Conservation (phyloP, 768 basidiomycete species). For the Ramaria sp. region DNA sequence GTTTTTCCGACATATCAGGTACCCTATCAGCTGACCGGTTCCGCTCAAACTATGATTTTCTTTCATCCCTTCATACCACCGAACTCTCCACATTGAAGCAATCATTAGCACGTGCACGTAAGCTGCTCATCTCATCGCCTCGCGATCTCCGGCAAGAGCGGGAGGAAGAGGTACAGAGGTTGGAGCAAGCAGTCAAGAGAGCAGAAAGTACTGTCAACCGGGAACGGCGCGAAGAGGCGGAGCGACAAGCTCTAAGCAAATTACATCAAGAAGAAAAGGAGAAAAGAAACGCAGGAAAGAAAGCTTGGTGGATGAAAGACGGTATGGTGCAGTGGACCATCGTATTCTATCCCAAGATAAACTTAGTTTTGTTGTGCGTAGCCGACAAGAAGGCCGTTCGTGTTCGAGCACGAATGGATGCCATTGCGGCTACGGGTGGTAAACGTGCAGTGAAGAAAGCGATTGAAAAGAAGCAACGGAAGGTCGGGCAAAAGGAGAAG, state of each 20-base stretch:
- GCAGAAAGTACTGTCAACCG: conserved; percentile 69
- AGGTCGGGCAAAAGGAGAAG: conserved; percentile 83
- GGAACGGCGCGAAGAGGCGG: conserved; percentile 58
- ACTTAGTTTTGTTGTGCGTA: conserved; percentile 20
- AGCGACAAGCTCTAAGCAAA: conserved; percentile 51
- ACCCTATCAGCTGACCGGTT: conserved; percentile 56
- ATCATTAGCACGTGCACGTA: conserved; percentile 58
- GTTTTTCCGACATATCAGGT: conserved; percentile 69
- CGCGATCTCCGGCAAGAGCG: conserved; percentile 47
- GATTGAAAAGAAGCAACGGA: conserved; percentile 83
- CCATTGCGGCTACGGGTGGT: conserved; percentile 67
- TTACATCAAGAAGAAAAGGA: conserved; percentile 48
- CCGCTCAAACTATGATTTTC: conserved; percentile 62
- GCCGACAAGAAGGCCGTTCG: conserved; percentile 72
- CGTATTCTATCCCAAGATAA: background rate
- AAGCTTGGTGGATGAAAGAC: conserved; percentile 77
- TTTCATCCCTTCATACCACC: conserved; percentile 48
- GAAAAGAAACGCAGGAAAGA: conserved; percentile 69
- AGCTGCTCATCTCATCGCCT: conserved; percentile 50
- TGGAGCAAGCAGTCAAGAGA: conserved; percentile 68
- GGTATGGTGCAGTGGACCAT: conserved; percentile 32
- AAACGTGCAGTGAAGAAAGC: conserved; percentile 75
- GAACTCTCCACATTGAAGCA: conserved; percentile 61
- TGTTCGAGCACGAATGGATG: conserved; percentile 67
- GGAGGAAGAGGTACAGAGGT: conserved; percentile 53